These are phyloP conservation scores for Fusarium cicatricum DNA, from an alignment of 2,329 filamentous ascomycete genomes.

Conservation along the genomic window DNA sequence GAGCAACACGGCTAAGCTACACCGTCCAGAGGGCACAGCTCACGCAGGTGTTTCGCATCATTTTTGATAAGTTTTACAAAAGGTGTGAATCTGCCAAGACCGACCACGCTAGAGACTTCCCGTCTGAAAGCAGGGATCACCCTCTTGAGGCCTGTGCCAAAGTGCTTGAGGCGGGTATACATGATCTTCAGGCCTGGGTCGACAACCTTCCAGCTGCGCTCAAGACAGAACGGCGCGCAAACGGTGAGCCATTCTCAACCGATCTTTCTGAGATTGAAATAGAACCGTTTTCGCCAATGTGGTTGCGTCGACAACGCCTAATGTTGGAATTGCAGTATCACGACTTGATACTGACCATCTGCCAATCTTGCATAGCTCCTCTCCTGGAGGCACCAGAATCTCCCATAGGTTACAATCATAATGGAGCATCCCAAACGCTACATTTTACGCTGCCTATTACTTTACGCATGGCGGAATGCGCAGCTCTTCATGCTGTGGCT, in stretches of 20 bases:
- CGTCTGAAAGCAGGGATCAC: no score
- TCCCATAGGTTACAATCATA: no score
- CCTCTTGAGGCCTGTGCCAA: background rate
- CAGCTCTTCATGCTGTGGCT: background rate
- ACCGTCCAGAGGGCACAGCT: background rate
- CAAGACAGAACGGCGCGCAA: constrained; percentile 4
- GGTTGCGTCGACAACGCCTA: constrained; percentile 20
- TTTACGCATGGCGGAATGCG: background rate
- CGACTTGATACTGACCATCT: background rate
- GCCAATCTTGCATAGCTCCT: background rate
- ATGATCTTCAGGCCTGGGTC: background rate
- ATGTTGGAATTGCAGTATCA: constrained; percentile 41
- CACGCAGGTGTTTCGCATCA: background rate
- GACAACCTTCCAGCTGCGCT: background rate
- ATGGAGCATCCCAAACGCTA: no score
- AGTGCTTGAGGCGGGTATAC: background rate
- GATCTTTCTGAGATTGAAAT: background rate
- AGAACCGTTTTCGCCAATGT: constrained; percentile 4
- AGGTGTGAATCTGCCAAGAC: background rate
- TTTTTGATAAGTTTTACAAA: background rate
- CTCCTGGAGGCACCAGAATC: background rate
- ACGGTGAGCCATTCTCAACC: background rate
- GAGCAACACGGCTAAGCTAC: background rate
- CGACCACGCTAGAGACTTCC: no score
- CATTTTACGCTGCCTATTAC: background rate